Percentiles rank a stretch among this genome's conserved stretches.
These are phyloP conservation scores for Chalaropsis thielavioides DNA, from an alignment of 2,329 filamentous ascomycete genomes.

Conservation along the genomic window DNA sequence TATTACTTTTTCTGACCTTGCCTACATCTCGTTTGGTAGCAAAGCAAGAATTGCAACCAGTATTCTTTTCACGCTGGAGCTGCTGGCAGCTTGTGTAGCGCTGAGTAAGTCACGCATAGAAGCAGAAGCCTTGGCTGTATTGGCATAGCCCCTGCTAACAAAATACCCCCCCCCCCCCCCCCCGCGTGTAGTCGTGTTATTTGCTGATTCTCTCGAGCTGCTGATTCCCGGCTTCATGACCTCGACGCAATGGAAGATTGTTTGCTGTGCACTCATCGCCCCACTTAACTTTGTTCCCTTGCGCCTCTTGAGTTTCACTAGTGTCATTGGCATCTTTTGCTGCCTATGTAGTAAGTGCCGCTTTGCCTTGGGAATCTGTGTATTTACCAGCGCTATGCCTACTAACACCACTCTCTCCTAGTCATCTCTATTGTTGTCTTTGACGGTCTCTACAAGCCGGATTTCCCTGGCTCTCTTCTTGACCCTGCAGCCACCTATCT, in stretches of 20 bases:
- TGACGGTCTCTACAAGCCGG: slow-evolving; percentile 72
- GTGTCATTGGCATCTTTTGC: slow-evolving; percentile 79
- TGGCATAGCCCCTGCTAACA: background rate
- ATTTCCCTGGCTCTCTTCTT: slow-evolving; percentile 66
- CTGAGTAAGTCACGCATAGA: slow-evolving; percentile 28
- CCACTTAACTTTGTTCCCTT: slow-evolving; percentile 76
- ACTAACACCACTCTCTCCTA: slow-evolving; percentile 24
- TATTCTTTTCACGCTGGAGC: slow-evolving; percentile 73
- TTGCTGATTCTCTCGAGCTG: slow-evolving; percentile 73
- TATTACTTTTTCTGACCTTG: slow-evolving; percentile 88
- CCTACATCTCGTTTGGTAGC: slow-evolving; percentile 77
- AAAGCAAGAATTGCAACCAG: slow-evolving; percentile 70
- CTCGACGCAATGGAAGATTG: slow-evolving; percentile 64
- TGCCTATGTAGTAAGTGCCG: slow-evolving; percentile 65
- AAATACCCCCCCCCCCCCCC: background rate
- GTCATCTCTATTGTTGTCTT: slow-evolving; percentile 72
- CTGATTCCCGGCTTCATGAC: slow-evolving; percentile 56
- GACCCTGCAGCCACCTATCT: slow-evolving; percentile 67
- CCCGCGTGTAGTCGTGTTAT: slow-evolving; percentile 51
- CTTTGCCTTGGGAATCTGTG: background rate
- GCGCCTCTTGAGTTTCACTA: slow-evolving; percentile 73
- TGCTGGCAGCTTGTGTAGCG: slow-evolving; percentile 78
- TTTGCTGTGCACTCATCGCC: slow-evolving; percentile 65
- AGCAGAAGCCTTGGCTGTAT: background rate
- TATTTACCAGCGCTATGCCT: background rate